Base-by-base conservation (phyloP, 768 basidiomycete species). In the Dacryopinax primogenitus region DNA sequence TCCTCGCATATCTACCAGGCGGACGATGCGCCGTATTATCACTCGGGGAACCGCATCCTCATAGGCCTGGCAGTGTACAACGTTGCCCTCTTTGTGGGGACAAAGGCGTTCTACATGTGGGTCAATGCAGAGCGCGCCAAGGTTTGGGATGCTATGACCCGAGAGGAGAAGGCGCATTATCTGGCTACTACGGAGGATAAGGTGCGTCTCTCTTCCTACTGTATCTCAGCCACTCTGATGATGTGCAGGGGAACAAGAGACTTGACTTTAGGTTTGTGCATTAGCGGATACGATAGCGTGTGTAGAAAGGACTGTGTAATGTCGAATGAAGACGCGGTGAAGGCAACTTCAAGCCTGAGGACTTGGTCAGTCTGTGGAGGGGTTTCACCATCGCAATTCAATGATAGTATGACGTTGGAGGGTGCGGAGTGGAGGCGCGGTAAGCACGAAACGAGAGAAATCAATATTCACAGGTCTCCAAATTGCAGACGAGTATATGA, bases 161-260 rank as follows among this genome's bases (percentile, higher is more conserved):
- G 75, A 18, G 74, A 82, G 78, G 79, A 84, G 71, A 81, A 79
- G 69, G 75, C 77, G 45, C 74, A 83, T 21, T 87, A 88, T 72
- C 70, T 86, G 0, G 77, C 79, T 63, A 84, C 78, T 16, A 84
- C 86, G n/a, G 79, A 77, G 33, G 85, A 87, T 64, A 74, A 78
- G 62, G 71, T 58, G 26, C 26, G 51, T 30, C 3, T 44, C 18
- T 6, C 41, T 23, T 4, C 7, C 18, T 4, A 18, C 18, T 6
- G 3, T 6, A 18, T 15, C 7, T 4, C 7, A 23, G 18, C 23
- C 18, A 18, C 18, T 15, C 41, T 44, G 4, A 44, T 30, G 2
- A 7, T 30, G 11, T 11, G 30, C 26, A 58, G 67, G 84, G 85
- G 28, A 86, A 85, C 68, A 72, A 79, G 67, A 74, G 83, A 35